Conservation (phyloP, 1,284 basidiomycete species). For the Termitomyces sp. region DNA sequence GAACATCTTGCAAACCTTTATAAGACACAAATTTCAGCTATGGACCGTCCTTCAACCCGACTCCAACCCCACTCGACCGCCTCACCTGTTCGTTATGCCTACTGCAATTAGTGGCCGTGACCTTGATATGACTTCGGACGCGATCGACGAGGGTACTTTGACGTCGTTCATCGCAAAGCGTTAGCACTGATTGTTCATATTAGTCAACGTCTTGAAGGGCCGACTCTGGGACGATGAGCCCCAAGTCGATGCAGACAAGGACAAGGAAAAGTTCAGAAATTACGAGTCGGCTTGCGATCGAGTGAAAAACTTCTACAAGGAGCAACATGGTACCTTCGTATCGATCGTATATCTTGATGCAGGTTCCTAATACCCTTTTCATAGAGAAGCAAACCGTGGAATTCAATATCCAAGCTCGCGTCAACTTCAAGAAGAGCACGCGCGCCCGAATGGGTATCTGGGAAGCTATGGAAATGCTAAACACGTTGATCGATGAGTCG, state of each 20-base stretch:
- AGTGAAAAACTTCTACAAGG: conserved; percentile 83
- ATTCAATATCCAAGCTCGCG: conserved; percentile 75
- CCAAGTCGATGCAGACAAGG: conserved; percentile 69
- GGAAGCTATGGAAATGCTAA: conserved; percentile 88
- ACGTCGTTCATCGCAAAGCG: neutral
- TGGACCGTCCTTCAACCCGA: neutral
- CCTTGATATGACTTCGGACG: conserved; percentile 69
- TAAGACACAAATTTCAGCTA: neutral
- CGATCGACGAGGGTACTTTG: conserved; percentile 61
- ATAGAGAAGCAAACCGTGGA: conserved; percentile 83
- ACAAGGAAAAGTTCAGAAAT: conserved; percentile 71
- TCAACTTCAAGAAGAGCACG: conserved; percentile 62
- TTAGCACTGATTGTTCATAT: neutral
- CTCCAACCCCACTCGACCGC: neutral
- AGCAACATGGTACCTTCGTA: conserved; percentile 65
- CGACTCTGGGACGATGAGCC: conserved; percentile 58
- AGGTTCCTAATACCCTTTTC: neutral
- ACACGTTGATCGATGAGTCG: conserved; percentile 85
- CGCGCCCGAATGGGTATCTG: conserved; percentile 76
- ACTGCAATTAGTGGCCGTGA: conserved; percentile 3
- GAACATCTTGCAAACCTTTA: neutral
- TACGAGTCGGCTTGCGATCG: conserved; percentile 80
- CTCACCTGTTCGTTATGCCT: neutral
- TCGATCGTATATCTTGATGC: neutral
- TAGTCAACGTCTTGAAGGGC: conserved; percentile 67